Percentiles rank a stretch among this genome's conserved stretches.
phyloP scores from a whole-genome alignment of 2,329 filamentous ascomycete species.

The Fusarium pseudonygamai region DNA sequence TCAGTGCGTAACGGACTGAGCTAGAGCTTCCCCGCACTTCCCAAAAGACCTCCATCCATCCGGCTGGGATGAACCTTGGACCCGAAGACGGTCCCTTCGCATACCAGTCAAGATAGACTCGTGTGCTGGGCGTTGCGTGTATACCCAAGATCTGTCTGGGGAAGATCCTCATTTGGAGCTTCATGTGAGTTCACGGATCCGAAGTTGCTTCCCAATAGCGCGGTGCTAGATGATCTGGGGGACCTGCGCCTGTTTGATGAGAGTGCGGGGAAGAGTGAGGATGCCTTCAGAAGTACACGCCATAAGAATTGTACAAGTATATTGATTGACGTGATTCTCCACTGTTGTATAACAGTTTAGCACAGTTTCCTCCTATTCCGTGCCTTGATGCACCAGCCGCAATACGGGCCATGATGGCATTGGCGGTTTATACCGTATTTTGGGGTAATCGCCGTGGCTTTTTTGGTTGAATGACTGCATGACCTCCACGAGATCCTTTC shows the following conservation, averaged over 20 bases:
- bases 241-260: conserved; percentile 18
- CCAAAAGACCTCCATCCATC: conserved; percentile 36
- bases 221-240: conserved; percentile 29
- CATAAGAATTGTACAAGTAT: background rate
- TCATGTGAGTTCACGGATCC: conserved; percentile 37
- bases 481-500: conserved; percentile 38
- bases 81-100: conserved; percentile 21
- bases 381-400: background rate
- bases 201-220: conserved; percentile 34
- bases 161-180: conserved; percentile 15
- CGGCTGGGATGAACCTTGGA: conserved; percentile 40
- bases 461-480: conserved; percentile 2
- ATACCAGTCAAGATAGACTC: conserved; percentile 23
- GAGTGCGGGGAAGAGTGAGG: conserved; percentile 32
- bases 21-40: conserved; percentile 41
- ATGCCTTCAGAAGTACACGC: conserved; percentile 16
- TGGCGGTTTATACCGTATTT: conserved; percentile 19
- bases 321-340: conserved; percentile 6
- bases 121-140: conserved; percentile 13
- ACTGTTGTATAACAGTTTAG: conserved; percentile 10
- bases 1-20: conserved; percentile 8
- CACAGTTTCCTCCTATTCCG: background rate
- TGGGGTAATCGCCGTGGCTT: conserved; percentile 10
- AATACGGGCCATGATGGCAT: background rate
- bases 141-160: conserved; percentile 26